phyloP scores from a whole-genome alignment of 2,329 filamentous ascomycete genomes.

The Cercospora sojina region DNA sequence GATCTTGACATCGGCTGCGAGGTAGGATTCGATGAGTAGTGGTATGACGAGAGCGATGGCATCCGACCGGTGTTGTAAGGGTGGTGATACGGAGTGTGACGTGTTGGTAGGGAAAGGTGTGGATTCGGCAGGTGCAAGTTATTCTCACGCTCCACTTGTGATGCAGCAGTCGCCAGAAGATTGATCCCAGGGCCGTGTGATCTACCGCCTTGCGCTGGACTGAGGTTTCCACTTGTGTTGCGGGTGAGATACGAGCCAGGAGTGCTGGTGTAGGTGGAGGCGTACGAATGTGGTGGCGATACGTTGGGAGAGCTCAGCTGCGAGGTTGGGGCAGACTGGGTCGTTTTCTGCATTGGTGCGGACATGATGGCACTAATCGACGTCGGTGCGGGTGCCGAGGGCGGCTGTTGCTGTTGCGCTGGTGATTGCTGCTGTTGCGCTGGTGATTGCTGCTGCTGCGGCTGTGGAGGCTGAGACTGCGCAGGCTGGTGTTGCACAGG shows the following conservation, averaged over 20 bases:
- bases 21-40: conserved; percentile 51
- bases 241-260: conserved; percentile 58
- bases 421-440: no score
- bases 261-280: conserved; percentile 56
- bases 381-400: conserved; percentile 8
- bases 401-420: conserved; percentile 20
- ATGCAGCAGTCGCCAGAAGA: conserved; percentile 67
- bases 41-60: conserved; percentile 75
- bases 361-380: conserved; percentile 13
- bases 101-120: conserved; percentile 37
- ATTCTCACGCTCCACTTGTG: conserved; percentile 64
- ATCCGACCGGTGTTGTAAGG: conserved; percentile 61
- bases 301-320: conserved; percentile 91
- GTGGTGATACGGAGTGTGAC: conserved; percentile 44
- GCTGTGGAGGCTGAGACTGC: conserved; percentile 15
- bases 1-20: conserved; percentile 84
- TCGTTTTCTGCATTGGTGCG: conserved; percentile 60
- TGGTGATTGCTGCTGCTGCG: conserved; percentile 18
- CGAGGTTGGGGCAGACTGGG: conserved; percentile 84
- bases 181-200: conserved; percentile 61
- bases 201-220: conserved; percentile 44
- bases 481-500: conserved; percentile 14
- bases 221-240: conserved; percentile 51
- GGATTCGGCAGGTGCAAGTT: conserved; percentile 45
- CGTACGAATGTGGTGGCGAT: conserved; percentile 87